A percentile compares a stretch with the other conserved stretches of the same genome.
Conservation (phyloP, 495 filamentous ascomycete genomes). For the Collariella sp. region DNA sequence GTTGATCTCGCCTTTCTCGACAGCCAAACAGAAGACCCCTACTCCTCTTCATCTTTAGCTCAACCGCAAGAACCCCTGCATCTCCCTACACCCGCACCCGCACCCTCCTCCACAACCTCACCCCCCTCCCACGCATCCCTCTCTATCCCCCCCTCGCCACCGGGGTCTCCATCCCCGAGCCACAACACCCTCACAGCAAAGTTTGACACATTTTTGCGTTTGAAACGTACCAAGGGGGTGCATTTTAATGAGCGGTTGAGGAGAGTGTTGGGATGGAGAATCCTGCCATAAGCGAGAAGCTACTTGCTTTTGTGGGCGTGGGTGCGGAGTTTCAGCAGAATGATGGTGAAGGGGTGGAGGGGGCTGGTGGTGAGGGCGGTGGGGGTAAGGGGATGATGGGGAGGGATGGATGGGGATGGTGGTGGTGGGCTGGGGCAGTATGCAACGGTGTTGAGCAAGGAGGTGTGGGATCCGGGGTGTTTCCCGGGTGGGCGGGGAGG, state of each 20-base stretch:
- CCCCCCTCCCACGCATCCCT: constrained; percentile 71
- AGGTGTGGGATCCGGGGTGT: constrained; percentile 56
- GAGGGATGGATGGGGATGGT: background rate
- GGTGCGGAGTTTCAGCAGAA: constrained; percentile 28
- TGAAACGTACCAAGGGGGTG: constrained; percentile 69
- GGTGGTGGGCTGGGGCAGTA: constrained; percentile 48
- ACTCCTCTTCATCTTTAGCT: too few relatives aligned
- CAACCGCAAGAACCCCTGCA: constrained; percentile 29
- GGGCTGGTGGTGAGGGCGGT: constrained; percentile 8
- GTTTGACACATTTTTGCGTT: constrained; percentile 70
- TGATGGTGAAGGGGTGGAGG: constrained; percentile 8
- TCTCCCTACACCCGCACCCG: constrained; percentile 66
- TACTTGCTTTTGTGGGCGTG: constrained; percentile 74
- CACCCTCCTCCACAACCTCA: constrained; percentile 64
- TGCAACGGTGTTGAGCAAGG: constrained; percentile 55
- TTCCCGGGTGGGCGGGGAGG: constrained; percentile 68
- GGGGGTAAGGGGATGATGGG: background rate
- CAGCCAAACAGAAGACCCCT: background rate
- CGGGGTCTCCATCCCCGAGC: constrained; percentile 56
- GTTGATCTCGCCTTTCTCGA: constrained; percentile 21
- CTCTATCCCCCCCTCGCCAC: constrained; percentile 77
- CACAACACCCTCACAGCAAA: constrained; percentile 53
- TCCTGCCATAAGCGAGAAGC: constrained; percentile 67
- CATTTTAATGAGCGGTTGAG: constrained; percentile 86
- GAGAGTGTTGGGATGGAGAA: constrained; percentile 65